Evolutionary conservation across 345 rosid genomes (phyloP), one percentile per base, ranked within the genome.

Genomic region (Ceriops tagal): DNA sequence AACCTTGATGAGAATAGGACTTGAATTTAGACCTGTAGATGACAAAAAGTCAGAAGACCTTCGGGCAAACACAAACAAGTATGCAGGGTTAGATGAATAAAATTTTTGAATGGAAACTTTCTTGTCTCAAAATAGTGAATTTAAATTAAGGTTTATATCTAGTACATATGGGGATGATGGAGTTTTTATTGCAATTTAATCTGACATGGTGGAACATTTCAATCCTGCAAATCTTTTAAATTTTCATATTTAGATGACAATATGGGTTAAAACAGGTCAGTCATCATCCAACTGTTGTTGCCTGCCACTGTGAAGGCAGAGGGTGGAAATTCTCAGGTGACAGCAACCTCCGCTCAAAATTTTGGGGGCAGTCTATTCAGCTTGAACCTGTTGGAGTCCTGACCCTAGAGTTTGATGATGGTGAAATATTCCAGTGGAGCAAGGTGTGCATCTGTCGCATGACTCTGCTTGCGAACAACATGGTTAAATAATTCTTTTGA

Each of bases 291-390:
- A 92, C 99, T 56, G 77, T 95, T 70, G 81, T 95, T 77, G 98
- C 97, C 73, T 92, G 96, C 88, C 97, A 95, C 64, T 88, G 97
- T 78, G 93, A 95, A 85, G 99, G 99, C 68, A 87, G 81, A 79
- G 99, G 99, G 37, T 95, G 99, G 99, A 95, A 83, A 81, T 90
- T 95, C 76, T 95, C 91, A 91, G 98, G 89, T 28, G 99, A 95
- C 72, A 87, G 97, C 80, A 92, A 92, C 79, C 86, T 95, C 71
- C 87, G 86, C 35, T 79, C 97, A 67, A 95, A 92, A 83, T 92
- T 95, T 77, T 92, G 99, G 99, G 99, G 99, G 26, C 87, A 88
- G 72, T 92, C 99, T 1, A 92, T 95, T 81, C 97, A 89, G 86
- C 91, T 95, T 19, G 93, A 95, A 65, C 99, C 99, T 66, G 91